Conservation (phyloP, 192 early-diverging fungal genomes). For the Hyaloraphidium curvatum region DNA sequence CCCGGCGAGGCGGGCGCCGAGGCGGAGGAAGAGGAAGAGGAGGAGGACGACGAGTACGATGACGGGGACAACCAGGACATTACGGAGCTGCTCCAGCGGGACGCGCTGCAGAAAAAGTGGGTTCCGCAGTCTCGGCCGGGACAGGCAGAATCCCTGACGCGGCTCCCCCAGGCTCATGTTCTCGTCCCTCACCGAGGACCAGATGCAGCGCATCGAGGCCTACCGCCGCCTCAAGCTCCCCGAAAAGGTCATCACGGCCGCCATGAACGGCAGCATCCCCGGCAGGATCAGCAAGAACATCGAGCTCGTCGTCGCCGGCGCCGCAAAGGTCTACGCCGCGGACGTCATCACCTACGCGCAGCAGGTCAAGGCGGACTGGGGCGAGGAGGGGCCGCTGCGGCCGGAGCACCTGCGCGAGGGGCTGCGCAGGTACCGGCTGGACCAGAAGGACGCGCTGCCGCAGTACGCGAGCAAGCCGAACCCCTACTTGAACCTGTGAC, state of each 20-base stretch:
- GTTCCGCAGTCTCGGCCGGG: background rate
- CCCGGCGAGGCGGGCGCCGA: background rate
- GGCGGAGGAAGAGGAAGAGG: background rate
- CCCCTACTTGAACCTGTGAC: background rate
- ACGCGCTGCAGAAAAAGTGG: background rate
- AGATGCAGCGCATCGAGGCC: conserved; percentile 1
- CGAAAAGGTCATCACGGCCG: too few relatives aligned
- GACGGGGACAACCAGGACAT: background rate
- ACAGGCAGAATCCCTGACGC: background rate
- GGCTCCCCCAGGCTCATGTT: background rate
- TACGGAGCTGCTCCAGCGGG: background rate
- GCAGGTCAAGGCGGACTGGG: background rate
- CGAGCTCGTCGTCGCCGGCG: background rate
- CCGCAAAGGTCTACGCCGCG: background rate
- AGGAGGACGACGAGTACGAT: background rate
- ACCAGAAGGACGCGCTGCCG: background rate
- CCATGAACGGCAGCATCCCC: too few relatives aligned
- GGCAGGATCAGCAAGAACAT: background rate
- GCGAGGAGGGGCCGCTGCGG: background rate
- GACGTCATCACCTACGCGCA: background rate
- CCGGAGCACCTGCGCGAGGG: conserved; percentile 1
- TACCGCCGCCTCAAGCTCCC: background rate
- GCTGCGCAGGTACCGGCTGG: background rate
- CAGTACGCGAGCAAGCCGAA: too few relatives aligned
- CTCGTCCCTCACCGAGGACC: background rate